Conservation (phyloP, 2,329 filamentous ascomycete genomes). For the Podosphaera xanthii region DNA sequence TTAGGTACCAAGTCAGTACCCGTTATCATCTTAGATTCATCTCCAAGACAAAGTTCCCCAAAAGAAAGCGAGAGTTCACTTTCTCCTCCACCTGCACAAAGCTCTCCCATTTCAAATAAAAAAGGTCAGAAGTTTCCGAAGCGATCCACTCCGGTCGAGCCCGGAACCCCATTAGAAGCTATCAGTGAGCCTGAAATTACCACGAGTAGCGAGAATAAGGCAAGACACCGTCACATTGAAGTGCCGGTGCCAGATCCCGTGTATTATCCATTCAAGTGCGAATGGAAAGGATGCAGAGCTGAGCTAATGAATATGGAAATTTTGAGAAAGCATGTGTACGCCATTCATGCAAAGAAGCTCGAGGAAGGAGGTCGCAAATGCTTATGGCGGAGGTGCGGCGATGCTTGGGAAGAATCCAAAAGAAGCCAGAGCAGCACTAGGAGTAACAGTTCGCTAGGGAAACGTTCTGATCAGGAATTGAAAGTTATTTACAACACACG, state of each 20-base stretch:
- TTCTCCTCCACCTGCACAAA: neutral
- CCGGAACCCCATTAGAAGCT: neutral
- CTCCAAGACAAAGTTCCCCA: neutral
- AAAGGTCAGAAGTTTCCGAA: too few relatives aligned
- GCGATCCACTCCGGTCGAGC: neutral
- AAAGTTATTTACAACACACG: constrained; percentile 7
- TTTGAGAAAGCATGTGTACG: constrained; percentile 27
- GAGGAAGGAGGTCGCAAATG: constrained; percentile 13
- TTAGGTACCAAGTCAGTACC: neutral
- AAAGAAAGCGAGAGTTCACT: neutral
- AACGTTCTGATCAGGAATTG: neutral
- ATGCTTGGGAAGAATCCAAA: neutral
- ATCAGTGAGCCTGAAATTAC: neutral
- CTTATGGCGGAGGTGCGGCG: constrained; percentile 21
- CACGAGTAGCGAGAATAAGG: neutral
- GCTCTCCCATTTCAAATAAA: neutral
- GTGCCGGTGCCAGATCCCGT: constrained; percentile 16
- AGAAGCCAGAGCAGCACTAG: constrained; percentile 1
- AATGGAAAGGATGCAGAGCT: constrained; percentile 35
- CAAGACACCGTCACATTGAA: neutral
- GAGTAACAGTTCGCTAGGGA: neutral
- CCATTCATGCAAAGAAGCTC: constrained; percentile 22
- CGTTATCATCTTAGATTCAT: neutral
- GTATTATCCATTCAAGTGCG: constrained; percentile 32
- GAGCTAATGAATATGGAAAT: constrained; percentile 40